Evolutionary conservation across 2,329 filamentous ascomycete species (phyloP), one percentile per base, ranked within the genome.

Genomic region (Aspergillus ochraceoroseus): DNA sequence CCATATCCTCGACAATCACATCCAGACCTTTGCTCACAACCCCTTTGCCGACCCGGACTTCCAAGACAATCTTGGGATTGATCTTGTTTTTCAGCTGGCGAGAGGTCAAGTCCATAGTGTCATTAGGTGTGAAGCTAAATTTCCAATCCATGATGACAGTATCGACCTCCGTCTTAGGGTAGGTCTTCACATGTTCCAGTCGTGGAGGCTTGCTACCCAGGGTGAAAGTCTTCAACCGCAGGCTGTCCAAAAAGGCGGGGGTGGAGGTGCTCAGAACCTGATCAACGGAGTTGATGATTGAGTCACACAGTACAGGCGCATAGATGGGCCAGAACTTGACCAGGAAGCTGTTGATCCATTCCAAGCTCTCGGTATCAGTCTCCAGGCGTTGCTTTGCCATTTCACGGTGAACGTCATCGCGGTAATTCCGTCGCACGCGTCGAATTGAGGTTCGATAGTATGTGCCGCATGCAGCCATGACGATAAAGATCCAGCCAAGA

Each of bases 301-400:
- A 94, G 53, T 92, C 81, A 46, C 88, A 90, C 8, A 98, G 77
- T 7, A 96, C 87, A 1, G 92, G 92, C 40, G 92, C 87, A 63
- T 95, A 96, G 58, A 98, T 98, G 47, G 92, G 92, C 92, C 92
- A 98, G 70, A 98, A 98, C 64, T 98, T 98, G 68, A 94, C 81
- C 55, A 98, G 64, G 70, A 98, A 98, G 55, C 87, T 94, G 73
- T 98, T 98, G 65, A 98, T 96, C 92, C 92, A 98, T 65, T 98
- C 92, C 33, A 98, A 73, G 41, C 85, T 92, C 67, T 98, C 92
- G 17, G 80, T 81, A 54, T 98, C 92, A 6, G 82, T 92, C 55
- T 96, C 92, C 38, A 98, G 72, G 56, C 77, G 85, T 65, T 83
- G 83, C 66, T 95, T 85, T 8, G 84, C 82, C 74, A 95, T 76